phyloP scores from a whole-genome alignment of 1,284 basidiomycete species.

The Ganoderma meredithae region DNA sequence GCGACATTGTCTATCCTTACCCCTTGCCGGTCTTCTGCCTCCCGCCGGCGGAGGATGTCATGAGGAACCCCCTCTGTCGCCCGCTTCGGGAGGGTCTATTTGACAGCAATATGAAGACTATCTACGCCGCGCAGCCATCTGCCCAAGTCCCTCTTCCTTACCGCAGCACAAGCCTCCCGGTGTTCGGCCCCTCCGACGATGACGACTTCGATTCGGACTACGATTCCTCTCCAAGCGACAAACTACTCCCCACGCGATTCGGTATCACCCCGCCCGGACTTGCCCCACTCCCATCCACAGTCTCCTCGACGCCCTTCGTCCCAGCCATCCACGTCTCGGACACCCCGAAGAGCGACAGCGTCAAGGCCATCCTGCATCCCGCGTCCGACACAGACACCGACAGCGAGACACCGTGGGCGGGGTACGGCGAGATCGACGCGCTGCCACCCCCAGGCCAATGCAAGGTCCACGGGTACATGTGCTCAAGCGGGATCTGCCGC shows the following conservation, averaged over 20 bases:
- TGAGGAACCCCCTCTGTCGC: constrained; percentile 62
- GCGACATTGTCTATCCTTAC: constrained; percentile 57
- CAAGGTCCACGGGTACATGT: constrained; percentile 33
- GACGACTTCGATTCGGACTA: not conserved
- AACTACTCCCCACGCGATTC: not conserved
- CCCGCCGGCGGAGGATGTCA: constrained; percentile 60
- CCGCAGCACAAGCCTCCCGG: not conserved
- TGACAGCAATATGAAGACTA: not conserved
- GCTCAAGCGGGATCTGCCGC: constrained; percentile 39
- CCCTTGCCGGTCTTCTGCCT: constrained; percentile 61
- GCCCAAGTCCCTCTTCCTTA: not conserved
- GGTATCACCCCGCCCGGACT: constrained; percentile 7
- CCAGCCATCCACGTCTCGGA: constrained; percentile 28
- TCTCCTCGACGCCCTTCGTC: constrained; percentile 10
- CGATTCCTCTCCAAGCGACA: not conserved
- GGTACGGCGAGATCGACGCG: constrained; percentile 12
- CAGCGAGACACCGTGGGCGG: constrained; percentile 9
- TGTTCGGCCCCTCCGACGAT: not conserved
- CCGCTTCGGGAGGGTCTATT: constrained; percentile 51
- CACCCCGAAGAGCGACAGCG: constrained; percentile 14
- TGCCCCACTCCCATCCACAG: not conserved
- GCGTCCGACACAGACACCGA: not conserved
- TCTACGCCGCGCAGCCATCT: not conserved
- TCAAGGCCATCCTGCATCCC: not conserved
- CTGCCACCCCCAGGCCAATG: constrained; percentile 25